phyloP scores from a whole-genome alignment of 202 grass and related monocot genomes.

The Alloteropsis angusta region DNA sequence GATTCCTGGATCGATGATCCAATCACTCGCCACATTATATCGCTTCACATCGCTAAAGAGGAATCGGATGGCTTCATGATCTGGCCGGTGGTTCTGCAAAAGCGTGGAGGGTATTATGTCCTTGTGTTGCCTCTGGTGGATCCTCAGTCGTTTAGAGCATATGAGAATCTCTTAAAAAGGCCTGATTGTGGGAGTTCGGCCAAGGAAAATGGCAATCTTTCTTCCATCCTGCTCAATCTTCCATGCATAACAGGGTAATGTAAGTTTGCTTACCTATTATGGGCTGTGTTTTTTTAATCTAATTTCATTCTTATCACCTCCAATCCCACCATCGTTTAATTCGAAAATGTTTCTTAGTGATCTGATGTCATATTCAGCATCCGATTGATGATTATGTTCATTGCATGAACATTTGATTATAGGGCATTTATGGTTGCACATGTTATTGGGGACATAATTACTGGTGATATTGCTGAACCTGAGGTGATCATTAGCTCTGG shows the following conservation, averaged over 20 bases:
- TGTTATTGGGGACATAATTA: slow-evolving; percentile 77
- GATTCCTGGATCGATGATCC: slow-evolving; percentile 96
- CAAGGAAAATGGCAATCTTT: slow-evolving; percentile 62
- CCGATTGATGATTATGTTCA: background rate
- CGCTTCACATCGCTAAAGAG: slow-evolving; percentile 48
- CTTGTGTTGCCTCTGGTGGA: slow-evolving; percentile 69
- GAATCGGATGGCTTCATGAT: slow-evolving; percentile 43
- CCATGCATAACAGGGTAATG: slow-evolving; percentile 99
- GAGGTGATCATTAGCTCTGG: slow-evolving; percentile 64
- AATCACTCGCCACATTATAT: slow-evolving; percentile 67
- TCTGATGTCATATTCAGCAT: background rate
- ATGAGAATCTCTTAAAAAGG: slow-evolving; percentile 51
- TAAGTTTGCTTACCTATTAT: slow-evolving; percentile 56
- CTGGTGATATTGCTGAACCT: slow-evolving; percentile 61
- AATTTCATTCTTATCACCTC: background rate
- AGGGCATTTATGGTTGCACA: slow-evolving; percentile 94
- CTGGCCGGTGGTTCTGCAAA: slow-evolving; percentile 79
- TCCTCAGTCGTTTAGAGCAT: slow-evolving; percentile 54
- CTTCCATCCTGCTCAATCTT: slow-evolving; percentile 77
- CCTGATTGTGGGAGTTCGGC: slow-evolving; percentile 64
- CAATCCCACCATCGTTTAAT: background rate
- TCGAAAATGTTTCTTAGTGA: background rate
- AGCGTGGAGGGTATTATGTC: slow-evolving; percentile 63
- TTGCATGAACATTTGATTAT: background rate
- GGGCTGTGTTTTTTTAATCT: background rate